Evolutionary conservation across 1,139 yeast species (phyloP).

Genomic region (Torulaspora pretoriensis): DNA sequence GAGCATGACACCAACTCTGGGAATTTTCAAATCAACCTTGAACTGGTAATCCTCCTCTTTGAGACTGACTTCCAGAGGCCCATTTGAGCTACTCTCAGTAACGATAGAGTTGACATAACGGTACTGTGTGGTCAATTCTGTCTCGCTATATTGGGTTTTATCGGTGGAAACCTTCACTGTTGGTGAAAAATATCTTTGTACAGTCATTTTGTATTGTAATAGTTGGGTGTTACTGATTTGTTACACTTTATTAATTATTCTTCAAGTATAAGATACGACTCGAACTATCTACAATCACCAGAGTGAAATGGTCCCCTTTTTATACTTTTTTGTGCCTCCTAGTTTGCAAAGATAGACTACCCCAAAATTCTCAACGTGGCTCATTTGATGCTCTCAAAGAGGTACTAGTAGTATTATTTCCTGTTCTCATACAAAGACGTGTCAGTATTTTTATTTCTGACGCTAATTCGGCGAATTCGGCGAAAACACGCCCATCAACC

Average conservation of each 20-base stretch:
- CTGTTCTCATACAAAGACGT: not conserved
- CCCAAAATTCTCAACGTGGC: not conserved
- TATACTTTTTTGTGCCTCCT: not conserved
- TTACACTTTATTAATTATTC: not conserved
- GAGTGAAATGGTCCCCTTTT: not conserved
- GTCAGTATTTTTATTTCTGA: not conserved
- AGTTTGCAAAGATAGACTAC: not conserved
- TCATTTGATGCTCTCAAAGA: not conserved
- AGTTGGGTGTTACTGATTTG: not conserved
- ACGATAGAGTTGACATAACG: conserved; percentile 67
- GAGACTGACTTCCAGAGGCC: conserved; percentile 65
- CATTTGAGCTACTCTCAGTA: conserved; percentile 43
- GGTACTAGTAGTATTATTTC: not conserved
- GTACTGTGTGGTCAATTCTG: conserved; percentile 64
- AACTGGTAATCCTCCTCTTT: conserved; percentile 72
- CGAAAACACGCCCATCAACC: conserved; percentile 7
- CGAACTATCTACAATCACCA: no score
- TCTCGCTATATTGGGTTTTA: conserved; percentile 55
- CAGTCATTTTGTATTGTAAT: conserved; percentile 9
- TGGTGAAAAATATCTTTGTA: conserved; percentile 13
- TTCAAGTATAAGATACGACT: no score
- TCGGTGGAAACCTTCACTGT: conserved; percentile 61
- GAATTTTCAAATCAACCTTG: conserved; percentile 76
- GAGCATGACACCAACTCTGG: conserved; percentile 82
- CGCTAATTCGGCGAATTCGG: conserved; percentile 10